Base-by-base conservation (phyloP, 148 eudicot species). In the Chenopodium formosanum region DNA sequence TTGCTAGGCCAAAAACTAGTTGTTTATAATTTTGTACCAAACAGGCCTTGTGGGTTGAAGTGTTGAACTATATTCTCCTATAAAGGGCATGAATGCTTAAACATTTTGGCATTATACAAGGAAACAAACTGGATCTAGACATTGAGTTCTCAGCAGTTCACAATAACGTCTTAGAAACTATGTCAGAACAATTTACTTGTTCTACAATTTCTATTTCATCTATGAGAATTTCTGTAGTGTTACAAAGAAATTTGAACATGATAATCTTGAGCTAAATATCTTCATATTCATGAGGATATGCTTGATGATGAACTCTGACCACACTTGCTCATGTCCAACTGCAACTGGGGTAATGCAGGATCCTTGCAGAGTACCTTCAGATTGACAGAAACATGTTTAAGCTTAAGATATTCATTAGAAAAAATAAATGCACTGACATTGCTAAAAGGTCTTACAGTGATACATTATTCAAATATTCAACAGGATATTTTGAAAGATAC, bases 271-370 rank as follows among this genome's bases (percentile, higher is more conserved):
- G 60, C 37, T 56, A 3, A 46, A 25, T 63, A 50, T 50, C 82
- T 32, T 80, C 81, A 64, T 31, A 67, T 78, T 80, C 87, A 91
- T 53, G 92, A 90, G 63, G 95, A 90, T 64, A 91, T 86, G 4
- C 97, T 92, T 1, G 96, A 87, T 4, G 94, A 86, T 67, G 96
- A 87, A 85, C 89, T 88, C 76, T 89, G 87, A 48, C 91, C 94
- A 17, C 87, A 90, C 74, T 86, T 83, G 82, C 88, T 91, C 85
- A 83, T 80, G 65, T 92, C 93, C 78, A 89, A 73, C n/a, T 86
- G 93, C 77, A 90, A 77, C 17, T 85, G 89, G 31, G 90, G 90
- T 60, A 88, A 46, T 40, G 80, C 79, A 52, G 88, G 84, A 60
- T 91, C 92, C 79, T 85, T 78, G 87, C 90, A 89, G 16, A 86